Evolutionary conservation across 768 basidiomycete genomes (phyloP).

Genomic region (Boletellus emodensis): DNA sequence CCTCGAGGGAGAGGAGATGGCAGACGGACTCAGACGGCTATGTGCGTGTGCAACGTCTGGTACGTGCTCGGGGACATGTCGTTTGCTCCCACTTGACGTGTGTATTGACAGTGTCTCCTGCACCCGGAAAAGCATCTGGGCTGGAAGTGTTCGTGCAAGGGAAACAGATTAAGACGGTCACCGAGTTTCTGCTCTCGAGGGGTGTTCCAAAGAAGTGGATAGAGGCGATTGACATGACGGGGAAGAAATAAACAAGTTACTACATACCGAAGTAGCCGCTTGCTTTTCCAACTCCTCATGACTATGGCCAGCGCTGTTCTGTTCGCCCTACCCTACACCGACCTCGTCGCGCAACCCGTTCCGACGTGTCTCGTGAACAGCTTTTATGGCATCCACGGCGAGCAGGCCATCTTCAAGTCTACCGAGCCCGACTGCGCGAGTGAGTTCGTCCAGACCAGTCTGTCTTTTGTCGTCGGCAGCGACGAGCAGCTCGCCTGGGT

Average conservation of each 20-base stretch:
- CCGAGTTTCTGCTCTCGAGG: slow-evolving; percentile 59
- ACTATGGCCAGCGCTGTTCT: slow-evolving; percentile 13
- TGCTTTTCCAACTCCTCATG: background rate
- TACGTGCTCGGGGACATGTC: slow-evolving; percentile 28
- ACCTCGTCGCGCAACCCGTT: slow-evolving; percentile 12
- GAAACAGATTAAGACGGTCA: slow-evolving; percentile 64
- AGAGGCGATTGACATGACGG: slow-evolving; percentile 43
- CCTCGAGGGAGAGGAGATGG: slow-evolving; percentile 65
- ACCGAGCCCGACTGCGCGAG: slow-evolving; percentile 39
- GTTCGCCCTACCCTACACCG: slow-evolving; percentile 20
- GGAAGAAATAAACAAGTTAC: slow-evolving; percentile 40
- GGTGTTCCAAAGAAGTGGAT: slow-evolving; percentile 87
- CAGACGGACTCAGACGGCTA: slow-evolving; percentile 68
- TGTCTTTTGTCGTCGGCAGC: slow-evolving; percentile 12
- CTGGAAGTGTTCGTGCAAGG: slow-evolving; percentile 83
- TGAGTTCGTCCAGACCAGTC: background rate
- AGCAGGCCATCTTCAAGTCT: slow-evolving; percentile 46
- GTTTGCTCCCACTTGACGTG: background rate
- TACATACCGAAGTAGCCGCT: background rate
- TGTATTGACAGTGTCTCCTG: slow-evolving; percentile 48
- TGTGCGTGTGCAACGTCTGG: slow-evolving; percentile 82
- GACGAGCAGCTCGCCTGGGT: slow-evolving; percentile 56
- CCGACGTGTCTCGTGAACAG: slow-evolving; percentile 43
- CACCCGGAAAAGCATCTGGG: slow-evolving; percentile 54
- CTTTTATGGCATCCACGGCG: slow-evolving; percentile 56